These are phyloP conservation scores for Coemansia sp. DNA, from an alignment of 192 early-diverging fungal species.

Conservation along the genomic window DNA sequence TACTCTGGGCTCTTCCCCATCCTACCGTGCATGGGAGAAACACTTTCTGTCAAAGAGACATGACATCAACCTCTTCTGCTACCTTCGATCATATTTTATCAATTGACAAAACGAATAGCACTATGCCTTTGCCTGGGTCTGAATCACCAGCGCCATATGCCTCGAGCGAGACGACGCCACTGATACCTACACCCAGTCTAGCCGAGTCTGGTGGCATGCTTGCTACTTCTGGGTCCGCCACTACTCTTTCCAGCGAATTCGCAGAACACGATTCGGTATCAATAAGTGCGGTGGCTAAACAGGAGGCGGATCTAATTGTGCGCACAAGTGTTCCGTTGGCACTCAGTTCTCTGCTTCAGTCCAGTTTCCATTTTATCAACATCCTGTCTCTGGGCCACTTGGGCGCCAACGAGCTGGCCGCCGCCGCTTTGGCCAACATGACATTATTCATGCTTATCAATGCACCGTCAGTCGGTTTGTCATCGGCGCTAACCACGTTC, in stretches of 20 bases:
- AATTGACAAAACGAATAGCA: neutral
- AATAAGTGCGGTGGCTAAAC: constrained; percentile 3
- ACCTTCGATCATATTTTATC: neutral
- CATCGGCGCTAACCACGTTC: constrained; percentile 74
- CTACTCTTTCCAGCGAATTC: constrained; percentile 25
- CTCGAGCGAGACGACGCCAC: neutral
- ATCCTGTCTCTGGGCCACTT: constrained; percentile 65
- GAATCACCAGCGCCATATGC: neutral
- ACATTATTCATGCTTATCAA: constrained; percentile 67
- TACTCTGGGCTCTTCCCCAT: neutral
- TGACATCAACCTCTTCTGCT: neutral
- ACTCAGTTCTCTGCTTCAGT: constrained; percentile 62
- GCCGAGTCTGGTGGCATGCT: neutral
- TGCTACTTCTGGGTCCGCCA: neutral
- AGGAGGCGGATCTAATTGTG: constrained; percentile 13
- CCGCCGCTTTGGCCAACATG: constrained; percentile 71
- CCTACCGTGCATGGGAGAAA: neutral
- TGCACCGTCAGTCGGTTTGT: constrained; percentile 66
- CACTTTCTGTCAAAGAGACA: no score
- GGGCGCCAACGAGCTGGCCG: constrained; percentile 65
- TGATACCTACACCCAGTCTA: neutral
- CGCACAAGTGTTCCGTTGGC: constrained; percentile 7
- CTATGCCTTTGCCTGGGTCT: neutral
- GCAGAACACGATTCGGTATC: constrained; percentile 17
- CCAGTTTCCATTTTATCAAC: constrained; percentile 63